phyloP scores from a whole-genome alignment of 164 flowering plant species.

The Nymphaea colorata region DNA sequence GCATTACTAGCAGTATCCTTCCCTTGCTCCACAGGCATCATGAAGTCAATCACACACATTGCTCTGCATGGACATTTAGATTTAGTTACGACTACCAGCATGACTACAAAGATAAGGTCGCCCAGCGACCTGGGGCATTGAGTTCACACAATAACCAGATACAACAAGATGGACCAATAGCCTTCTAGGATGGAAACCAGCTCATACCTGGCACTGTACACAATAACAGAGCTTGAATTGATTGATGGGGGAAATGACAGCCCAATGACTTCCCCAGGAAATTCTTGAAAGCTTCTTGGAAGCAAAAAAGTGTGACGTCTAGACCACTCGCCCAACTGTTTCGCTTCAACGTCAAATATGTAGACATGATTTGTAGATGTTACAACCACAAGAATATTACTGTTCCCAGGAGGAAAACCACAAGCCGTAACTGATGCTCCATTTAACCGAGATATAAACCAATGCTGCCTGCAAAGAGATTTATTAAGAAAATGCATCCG shows the following conservation, averaged over 20 bases:
- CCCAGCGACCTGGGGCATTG: too few species aligned
- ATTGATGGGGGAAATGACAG: conserved; percentile 63
- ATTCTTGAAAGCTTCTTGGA: conserved; percentile 75
- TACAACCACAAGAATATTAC: conserved; percentile 61
- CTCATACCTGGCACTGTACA: conserved; percentile 82
- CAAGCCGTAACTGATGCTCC: conserved; percentile 94
- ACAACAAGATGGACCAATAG: background rate
- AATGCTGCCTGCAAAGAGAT: conserved; percentile 67
- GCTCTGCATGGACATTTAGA: background rate
- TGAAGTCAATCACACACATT: background rate
- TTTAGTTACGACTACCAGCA: background rate
- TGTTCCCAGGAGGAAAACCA: conserved; percentile 69
- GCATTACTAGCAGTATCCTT: conserved; percentile 30
- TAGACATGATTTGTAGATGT: conserved; percentile 85
- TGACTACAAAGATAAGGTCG: too few species aligned
- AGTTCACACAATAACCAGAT: background rate
- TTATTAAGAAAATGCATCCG: background rate
- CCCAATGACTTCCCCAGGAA: conserved; percentile 93
- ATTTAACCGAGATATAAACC: conserved; percentile 87
- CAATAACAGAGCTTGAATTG: conserved; percentile 47
- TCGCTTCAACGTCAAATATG: conserved; percentile 84
- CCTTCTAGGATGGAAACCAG: conserved; percentile 1
- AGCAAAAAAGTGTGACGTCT: conserved; percentile 40
- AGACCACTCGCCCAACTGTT: conserved; percentile 84
- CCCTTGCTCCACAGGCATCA: conserved; percentile 58